A percentile compares a stretch with the other conserved stretches of the same genome.
phyloP scores from a whole-genome alignment of 345 rosid genomes.

The Hibiscus syriacus region DNA sequence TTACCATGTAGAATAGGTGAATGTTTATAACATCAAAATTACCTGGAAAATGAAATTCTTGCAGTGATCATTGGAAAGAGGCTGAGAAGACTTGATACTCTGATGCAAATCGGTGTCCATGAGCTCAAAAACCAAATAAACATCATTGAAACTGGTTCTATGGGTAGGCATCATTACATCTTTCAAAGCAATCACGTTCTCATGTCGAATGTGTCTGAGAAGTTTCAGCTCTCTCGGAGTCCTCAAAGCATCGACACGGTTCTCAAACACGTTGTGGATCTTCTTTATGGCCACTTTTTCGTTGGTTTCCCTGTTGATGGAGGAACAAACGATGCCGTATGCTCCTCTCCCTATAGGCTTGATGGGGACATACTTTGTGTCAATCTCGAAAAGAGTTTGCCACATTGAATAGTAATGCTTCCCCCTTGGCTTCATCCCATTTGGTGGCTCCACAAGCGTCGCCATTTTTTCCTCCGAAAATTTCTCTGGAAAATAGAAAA shows the following conservation, averaged over 20 bases:
- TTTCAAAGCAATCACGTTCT: slow-evolving; percentile 74
- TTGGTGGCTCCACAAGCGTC: slow-evolving; percentile 72
- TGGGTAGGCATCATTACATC: slow-evolving; percentile 74
- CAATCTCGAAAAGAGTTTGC: slow-evolving; percentile 82
- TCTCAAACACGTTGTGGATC: slow-evolving; percentile 74
- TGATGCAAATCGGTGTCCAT: slow-evolving; percentile 93
- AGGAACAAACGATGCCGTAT: slow-evolving; percentile 77
- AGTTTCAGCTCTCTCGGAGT: slow-evolving; percentile 74
- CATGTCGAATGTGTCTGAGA: slow-evolving; percentile 69
- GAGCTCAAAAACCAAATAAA: slow-evolving; percentile 78
- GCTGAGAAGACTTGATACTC: slow-evolving; percentile 67
- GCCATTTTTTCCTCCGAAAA: slow-evolving; percentile 52
- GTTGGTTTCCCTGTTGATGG: slow-evolving; percentile 61
- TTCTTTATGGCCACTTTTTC: slow-evolving; percentile 86
- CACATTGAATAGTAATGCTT: slow-evolving; percentile 81
- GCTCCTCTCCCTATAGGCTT: slow-evolving; percentile 88
- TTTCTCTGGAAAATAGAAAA: slow-evolving; percentile 5
- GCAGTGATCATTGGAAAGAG: slow-evolving; percentile 73
- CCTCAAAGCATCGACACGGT: slow-evolving; percentile 50
- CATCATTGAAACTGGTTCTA: slow-evolving; percentile 58
- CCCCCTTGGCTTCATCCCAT: slow-evolving; percentile 51
- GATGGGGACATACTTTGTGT: slow-evolving; percentile 72
- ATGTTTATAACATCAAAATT: background rate
- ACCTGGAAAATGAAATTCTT: slow-evolving; percentile 81
- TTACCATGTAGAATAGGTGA: background rate